phyloP scores from a whole-genome alignment of 2,329 filamentous ascomycete species.

The Aspergillus phoenicis region DNA sequence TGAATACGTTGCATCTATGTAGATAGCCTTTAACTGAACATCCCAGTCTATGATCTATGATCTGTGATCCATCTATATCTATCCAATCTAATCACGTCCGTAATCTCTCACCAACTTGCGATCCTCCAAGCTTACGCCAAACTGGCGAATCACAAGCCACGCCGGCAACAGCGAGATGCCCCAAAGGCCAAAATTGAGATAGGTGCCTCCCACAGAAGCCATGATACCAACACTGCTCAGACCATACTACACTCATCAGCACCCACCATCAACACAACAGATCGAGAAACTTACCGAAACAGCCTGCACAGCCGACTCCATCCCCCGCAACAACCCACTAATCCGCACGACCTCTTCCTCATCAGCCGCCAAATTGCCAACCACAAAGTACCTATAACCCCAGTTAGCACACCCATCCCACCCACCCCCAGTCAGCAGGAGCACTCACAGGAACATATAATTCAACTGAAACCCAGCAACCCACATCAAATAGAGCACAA shows the following conservation, averaged over 20 bases:
- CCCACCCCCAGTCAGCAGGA: background rate
- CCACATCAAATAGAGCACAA: constrained; percentile 69
- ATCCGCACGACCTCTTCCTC: constrained; percentile 69
- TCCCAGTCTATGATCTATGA: background rate
- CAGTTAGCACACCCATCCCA: background rate
- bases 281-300: constrained; percentile 54
- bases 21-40: background rate
- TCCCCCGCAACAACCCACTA: constrained; percentile 67
- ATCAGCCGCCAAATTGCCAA: constrained; percentile 64
- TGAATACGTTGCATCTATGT: constrained; percentile 4
- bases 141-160: constrained; percentile 65
- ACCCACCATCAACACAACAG: background rate
- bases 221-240: constrained; percentile 64
- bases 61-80: background rate
- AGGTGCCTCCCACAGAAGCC: constrained; percentile 66
- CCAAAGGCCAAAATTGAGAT: constrained; percentile 72
- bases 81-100: background rate
- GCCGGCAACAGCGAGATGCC: constrained; percentile 64
- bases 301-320: constrained; percentile 73
- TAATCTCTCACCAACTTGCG: constrained; percentile 29
- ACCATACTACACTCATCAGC: constrained; percentile 56
- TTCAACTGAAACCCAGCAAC: constrained; percentile 71
- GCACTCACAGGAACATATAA: constrained; percentile 67
- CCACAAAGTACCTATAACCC: constrained; percentile 64
- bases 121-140: constrained; percentile 47